Percentiles rank a stretch among this genome's conserved stretches.
Conservation (phyloP, 1,284 basidiomycete genomes). For the Ceratobasidium sp. region DNA sequence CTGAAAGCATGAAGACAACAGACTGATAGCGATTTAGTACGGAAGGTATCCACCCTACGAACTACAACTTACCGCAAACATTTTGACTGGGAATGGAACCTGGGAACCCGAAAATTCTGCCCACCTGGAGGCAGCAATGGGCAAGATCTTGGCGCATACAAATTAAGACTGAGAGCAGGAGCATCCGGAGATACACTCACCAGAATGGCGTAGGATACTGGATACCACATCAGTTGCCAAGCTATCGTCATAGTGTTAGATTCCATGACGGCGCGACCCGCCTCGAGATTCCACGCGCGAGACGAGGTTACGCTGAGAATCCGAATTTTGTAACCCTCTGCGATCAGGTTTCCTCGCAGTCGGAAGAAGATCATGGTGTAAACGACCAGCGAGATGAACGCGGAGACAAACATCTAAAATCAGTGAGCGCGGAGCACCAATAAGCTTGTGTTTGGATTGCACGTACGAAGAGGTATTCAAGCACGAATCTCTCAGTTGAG, state of each 20-base stretch:
- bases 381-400: conserved; percentile 54
- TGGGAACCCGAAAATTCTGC: conserved; percentile 43
- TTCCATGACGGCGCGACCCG: conserved; percentile 48
- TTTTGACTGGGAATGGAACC: conserved; percentile 55
- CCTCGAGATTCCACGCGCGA: conserved; percentile 41
- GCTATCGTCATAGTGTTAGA: conserved; percentile 41
- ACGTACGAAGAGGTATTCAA: conserved; percentile 59
- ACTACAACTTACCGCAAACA: conserved; percentile 54
- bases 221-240: conserved; percentile 51
- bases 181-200: conserved; percentile 26
- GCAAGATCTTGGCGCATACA: conserved; percentile 29
- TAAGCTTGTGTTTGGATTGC: background rate
- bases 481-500: conserved; percentile 54
- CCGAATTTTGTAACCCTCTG: conserved; percentile 55
- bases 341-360: conserved; percentile 57
- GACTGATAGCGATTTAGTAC: conserved; percentile 6
- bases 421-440: background rate
- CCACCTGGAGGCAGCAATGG: conserved; percentile 33
- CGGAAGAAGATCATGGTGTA: conserved; percentile 59
- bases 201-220: conserved; percentile 52
- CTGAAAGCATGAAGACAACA: conserved; percentile 55
- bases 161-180: background rate
- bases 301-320: conserved; percentile 49
- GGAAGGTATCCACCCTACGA: background rate
- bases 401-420: conserved; percentile 56